Evolutionary conservation across 1,284 basidiomycete genomes (phyloP).

Genomic region (Naganishia albida): DNA sequence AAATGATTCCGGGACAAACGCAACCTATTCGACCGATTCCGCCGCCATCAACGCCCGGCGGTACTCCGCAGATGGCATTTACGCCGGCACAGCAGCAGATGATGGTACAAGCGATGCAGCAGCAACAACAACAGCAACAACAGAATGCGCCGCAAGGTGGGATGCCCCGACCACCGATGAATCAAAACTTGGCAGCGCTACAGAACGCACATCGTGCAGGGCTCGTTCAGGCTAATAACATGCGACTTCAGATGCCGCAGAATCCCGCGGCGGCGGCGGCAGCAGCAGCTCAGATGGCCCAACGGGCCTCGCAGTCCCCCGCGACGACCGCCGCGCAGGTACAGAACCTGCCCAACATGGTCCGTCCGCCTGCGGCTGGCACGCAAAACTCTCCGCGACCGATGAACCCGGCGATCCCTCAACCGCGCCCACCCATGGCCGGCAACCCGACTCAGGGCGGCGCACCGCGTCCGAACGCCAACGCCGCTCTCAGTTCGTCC

Average conservation of each 20-base stretch:
- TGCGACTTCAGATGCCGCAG: slow-evolving; percentile 21
- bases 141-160: slow-evolving; percentile 42
- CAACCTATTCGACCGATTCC: slow-evolving; percentile 22
- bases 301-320: slow-evolving; percentile 11
- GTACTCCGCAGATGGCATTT: slow-evolving; percentile 28
- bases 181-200: slow-evolving; percentile 33
- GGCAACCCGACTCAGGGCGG: slow-evolving; percentile 1
- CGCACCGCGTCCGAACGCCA: neutral
- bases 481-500: slow-evolving; percentile 12
- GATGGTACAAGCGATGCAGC: slow-evolving; percentile 31
- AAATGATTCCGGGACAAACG: slow-evolving; percentile 21
- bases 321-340: slow-evolving; percentile 16
- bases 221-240: slow-evolving; percentile 8
- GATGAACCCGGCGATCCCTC: slow-evolving; percentile 1
- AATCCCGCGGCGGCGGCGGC: slow-evolving; percentile 4
- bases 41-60: slow-evolving; percentile 29
- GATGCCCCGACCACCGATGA: slow-evolving; percentile 46
- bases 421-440: neutral
- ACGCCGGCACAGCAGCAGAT: slow-evolving; percentile 30
- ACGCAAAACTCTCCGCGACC: slow-evolving; percentile 15
- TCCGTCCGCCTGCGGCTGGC: slow-evolving; percentile 7
- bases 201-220: slow-evolving; percentile 29
- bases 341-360: slow-evolving; percentile 2
- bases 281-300: neutral
- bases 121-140: slow-evolving; percentile 31